These are phyloP conservation scores for Pleurotus salmoneostramineus DNA, from an alignment of 768 basidiomycete species.

Conservation along the genomic window DNA sequence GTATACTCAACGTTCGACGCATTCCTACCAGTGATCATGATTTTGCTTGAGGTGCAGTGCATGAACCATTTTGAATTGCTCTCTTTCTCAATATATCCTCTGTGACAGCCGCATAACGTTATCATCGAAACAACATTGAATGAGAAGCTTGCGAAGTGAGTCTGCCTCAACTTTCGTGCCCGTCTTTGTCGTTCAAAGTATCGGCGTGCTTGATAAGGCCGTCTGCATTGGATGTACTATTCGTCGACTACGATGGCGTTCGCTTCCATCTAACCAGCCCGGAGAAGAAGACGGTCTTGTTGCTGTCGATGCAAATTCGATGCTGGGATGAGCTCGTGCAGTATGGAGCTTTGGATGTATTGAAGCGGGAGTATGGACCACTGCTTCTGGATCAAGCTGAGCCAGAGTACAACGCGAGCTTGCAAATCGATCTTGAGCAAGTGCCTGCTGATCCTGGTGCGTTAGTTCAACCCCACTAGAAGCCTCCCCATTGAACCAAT, in stretches of 20 bases:
- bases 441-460: conserved; percentile 77
- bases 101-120: conserved; percentile 75
- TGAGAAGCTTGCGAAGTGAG: conserved; percentile 83
- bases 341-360: conserved; percentile 79
- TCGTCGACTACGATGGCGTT: conserved; percentile 97
- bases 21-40: conserved; percentile 45
- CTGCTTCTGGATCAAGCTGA: conserved; percentile 68
- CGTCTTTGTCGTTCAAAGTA: conserved; percentile 12
- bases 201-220: conserved; percentile 64
- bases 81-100: conserved; percentile 7
- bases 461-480: conserved; percentile 16
- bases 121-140: conserved; percentile 88
- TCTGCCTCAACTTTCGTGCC: not conserved
- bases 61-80: not conserved
- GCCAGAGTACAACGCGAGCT: conserved; percentile 83
- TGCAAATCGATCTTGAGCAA: conserved; percentile 85
- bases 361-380: conserved; percentile 80
- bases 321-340: conserved; percentile 93
- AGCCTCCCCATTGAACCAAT: conserved; percentile 8
- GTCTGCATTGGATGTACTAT: conserved; percentile 87
- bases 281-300: conserved; percentile 73
- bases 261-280: conserved; percentile 91
- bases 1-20: too few relatives aligned
- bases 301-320: conserved; percentile 94
- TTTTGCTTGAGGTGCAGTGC: conserved; percentile 72